Base-by-base conservation (phyloP, 768 basidiomycete genomes). In the Daedaleopsis nitida region DNA sequence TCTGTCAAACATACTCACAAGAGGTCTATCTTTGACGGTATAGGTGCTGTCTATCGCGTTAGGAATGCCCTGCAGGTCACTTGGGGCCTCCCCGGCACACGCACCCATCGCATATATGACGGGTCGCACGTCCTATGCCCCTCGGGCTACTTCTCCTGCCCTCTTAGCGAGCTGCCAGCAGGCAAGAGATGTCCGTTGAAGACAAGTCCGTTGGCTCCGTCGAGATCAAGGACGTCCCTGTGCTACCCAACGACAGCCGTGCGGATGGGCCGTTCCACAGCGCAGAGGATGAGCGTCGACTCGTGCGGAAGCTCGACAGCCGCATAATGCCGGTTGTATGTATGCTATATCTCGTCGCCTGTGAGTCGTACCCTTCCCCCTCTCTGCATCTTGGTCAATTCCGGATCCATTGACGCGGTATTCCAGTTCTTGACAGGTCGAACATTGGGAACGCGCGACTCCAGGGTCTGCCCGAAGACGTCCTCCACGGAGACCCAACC, bases 361-460 rank as follows among this genome's bases (percentile, higher is more conserved):
- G 89, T 88, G 58, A 71, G 86, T 81, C 1, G 10, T 27, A 38
- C 48, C 5, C 14, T 45, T 32, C 19, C n/a, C 37, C 21, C 14
- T 27, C 21, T 19, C 11, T 8, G 12, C 45, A 21, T 2, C 13
- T 34, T 5, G n/a, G 16, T 35, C 10, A 59, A 19, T 4, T 17
- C n/a, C n/a, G 11, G 17, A 3, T 54, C n/a, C 2, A 54, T 19
- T 32, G 27, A 42, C 11, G 39, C 11, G 11, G 17, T 42, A 42
- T 42, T 11, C 43, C 59, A 70, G 78, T 86, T 70, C 78, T 94
- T 51, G 91, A 92, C 71, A 83, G 91, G 56, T 85, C 87, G 0
- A 92, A 92, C 69, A 69, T 91, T 38, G 91, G 91, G 17, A 92
- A 92, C 69, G 91, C 91, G 51, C 81, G 90, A 54, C 76, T 92